Base-by-base conservation (phyloP, 2,329 filamentous ascomycete genomes). In the Corniculantispora saksenae region DNA sequence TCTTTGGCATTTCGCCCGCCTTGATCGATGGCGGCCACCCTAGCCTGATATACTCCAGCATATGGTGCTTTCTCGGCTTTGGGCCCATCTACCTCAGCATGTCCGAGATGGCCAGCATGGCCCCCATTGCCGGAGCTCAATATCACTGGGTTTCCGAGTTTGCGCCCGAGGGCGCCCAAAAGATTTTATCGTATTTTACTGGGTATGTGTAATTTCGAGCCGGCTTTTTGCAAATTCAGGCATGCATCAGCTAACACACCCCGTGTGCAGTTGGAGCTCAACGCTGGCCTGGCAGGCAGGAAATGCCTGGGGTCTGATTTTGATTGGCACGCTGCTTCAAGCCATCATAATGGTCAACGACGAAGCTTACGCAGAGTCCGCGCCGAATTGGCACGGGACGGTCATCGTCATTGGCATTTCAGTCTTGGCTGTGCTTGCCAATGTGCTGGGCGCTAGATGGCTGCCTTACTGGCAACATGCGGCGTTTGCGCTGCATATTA, bases 41-140 rank as follows among this genome's bases (percentile, higher is more conserved):
- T 2, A 32, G 35, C 4, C 13, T 62, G 19, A 21, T 62, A 10
- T 62, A 54, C 35, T 62, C 60, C 21, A 55, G 48, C 40, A 23
- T 62, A 12, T 62, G 60, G 60, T 54, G 51, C 48, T 62, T 62
- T 23, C 17, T 62, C 40, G 60, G 60, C 12, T 62, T 62, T 23
- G 60, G 60, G 3, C 60, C 60, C 60, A 43, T 62, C 29, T 62
- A 62, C 40, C 60, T 62, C 21, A 62, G 60, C 48, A 62, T 62
- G 60, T 40, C 60, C 19, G 60, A 62, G 48, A 62, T 62, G 60
- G 60, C 60, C 23, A 62, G 60, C 40, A 62, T 62, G 60, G 60
- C 60, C n/a, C 60, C 60, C 13, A 62, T 54, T 45, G 60, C 60
- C 17, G 60, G 60, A 17, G 60, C 60, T 3, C 60, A 62, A 19